Evolutionary conservation across 768 basidiomycete genomes (phyloP).

Genomic region (Tulasnella sp.): DNA sequence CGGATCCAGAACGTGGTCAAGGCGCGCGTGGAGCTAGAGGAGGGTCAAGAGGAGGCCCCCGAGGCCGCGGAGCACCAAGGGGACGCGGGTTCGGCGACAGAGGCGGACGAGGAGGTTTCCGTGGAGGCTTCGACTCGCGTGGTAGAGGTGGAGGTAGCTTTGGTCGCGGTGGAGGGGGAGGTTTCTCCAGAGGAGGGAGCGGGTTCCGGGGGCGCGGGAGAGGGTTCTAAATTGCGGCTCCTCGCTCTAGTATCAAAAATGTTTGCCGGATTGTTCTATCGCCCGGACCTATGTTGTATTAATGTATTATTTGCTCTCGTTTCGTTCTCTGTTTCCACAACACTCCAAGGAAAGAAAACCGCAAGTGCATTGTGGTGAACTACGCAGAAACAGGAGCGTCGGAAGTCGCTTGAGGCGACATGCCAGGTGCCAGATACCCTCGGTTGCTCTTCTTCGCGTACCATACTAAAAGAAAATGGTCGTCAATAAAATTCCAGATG

Average conservation of each 20-base stretch:
- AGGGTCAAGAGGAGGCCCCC: slow-evolving; percentile 35
- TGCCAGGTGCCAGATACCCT: slow-evolving; percentile 51
- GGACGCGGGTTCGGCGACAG: slow-evolving; percentile 37
- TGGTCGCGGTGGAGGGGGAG: slow-evolving; percentile 29
- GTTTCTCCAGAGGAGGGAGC: slow-evolving; percentile 32
- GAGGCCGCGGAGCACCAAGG: slow-evolving; percentile 35
- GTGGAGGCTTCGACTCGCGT: not conserved
- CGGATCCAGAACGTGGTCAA: slow-evolving; percentile 45
- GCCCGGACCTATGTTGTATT: not conserved
- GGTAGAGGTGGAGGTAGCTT: slow-evolving; percentile 22
- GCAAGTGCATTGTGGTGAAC: not conserved
- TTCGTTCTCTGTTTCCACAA: not conserved
- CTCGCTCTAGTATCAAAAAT: not conserved
- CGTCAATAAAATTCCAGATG: slow-evolving; percentile 1
- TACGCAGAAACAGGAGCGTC: not conserved
- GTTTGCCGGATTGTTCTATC: not conserved
- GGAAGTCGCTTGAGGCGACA: not conserved
- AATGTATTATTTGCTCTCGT: not conserved
- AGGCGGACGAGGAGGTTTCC: slow-evolving; percentile 31
- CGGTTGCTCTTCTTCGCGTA: slow-evolving; percentile 69
- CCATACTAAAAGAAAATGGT: slow-evolving; percentile 53
- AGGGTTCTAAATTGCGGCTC: not conserved
- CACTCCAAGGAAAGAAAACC: not conserved
- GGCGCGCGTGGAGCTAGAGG: slow-evolving; percentile 30
- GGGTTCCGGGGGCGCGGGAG: slow-evolving; percentile 25